Conservation (phyloP, 202 grass and related monocot genomes). For the Sporobolus alterniflorus region DNA sequence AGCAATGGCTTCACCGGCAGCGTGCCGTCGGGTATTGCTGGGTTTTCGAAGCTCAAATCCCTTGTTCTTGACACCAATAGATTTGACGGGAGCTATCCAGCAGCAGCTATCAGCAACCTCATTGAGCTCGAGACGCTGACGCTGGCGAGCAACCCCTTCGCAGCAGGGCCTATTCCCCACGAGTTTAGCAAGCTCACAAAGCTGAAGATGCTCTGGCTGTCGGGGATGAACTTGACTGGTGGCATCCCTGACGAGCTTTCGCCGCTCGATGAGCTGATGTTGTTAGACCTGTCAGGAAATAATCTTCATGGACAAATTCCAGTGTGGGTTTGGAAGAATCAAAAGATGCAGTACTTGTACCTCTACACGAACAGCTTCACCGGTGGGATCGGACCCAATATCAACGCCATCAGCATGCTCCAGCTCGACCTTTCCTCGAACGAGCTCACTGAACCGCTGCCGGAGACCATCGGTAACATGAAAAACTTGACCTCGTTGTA, state of each 20-base stretch:
- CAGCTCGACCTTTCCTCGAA: slow-evolving; percentile 52
- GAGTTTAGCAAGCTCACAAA: slow-evolving; percentile 42
- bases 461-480: slow-evolving; percentile 33
- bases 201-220: slow-evolving; percentile 28
- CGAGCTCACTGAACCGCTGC: slow-evolving; percentile 39
- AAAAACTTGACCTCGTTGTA: slow-evolving; percentile 27
- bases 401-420: slow-evolving; percentile 19
- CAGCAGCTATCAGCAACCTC: slow-evolving; percentile 28
- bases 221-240: slow-evolving; percentile 21
- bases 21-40: slow-evolving; percentile 26
- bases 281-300: slow-evolving; percentile 13
- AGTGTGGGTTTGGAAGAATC: slow-evolving; percentile 27
- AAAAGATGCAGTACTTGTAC: slow-evolving; percentile 40
- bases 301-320: slow-evolving; percentile 35
- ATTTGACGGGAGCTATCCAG: slow-evolving; percentile 52
- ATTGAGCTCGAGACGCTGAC: slow-evolving; percentile 19
- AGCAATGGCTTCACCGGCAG: slow-evolving; percentile 43
- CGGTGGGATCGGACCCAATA: slow-evolving; percentile 11
- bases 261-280: slow-evolving; percentile 20
- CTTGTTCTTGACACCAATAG: slow-evolving; percentile 40
- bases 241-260: slow-evolving; percentile 31
- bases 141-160: slow-evolving; percentile 41
- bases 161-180: background rate
- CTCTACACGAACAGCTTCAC: slow-evolving; percentile 29
- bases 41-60: slow-evolving; percentile 14